phyloP scores from a whole-genome alignment of 768 basidiomycete genomes.

The Naganishia onofrii region DNA sequence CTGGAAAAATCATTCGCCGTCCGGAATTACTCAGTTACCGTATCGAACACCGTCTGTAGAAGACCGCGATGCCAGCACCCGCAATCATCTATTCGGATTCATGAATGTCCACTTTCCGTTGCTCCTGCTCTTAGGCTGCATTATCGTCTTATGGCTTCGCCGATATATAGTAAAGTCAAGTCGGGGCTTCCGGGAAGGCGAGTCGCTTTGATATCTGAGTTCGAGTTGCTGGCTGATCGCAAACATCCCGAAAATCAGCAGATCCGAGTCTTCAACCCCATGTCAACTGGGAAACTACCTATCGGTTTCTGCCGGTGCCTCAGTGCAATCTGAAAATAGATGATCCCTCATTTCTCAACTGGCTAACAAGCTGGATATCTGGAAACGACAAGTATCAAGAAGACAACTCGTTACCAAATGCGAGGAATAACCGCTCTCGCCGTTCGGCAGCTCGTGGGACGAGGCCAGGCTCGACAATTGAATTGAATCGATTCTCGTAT shows the following conservation, averaged over 20 bases:
- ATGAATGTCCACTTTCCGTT: neutral
- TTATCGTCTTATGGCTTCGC: neutral
- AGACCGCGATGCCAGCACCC: constrained; percentile 3
- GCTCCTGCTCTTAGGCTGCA: neutral
- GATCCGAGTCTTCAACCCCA: neutral
- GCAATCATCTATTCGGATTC: neutral
- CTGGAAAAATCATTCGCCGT: neutral
- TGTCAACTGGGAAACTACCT: neutral
- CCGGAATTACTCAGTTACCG: neutral
- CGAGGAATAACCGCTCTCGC: neutral
- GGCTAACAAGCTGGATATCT: neutral
- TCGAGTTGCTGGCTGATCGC: neutral
- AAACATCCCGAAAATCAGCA: neutral
- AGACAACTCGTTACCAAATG: neutral
- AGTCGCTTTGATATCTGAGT: neutral
- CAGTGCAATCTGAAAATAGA: constrained; percentile 1
- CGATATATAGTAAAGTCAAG: neutral
- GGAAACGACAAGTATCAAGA: neutral
- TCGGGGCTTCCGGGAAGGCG: neutral
- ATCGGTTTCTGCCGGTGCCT: neutral
- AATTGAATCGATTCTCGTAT: neutral
- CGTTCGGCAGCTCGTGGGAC: neutral
- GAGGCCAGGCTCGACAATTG: neutral
- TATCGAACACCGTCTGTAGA: neutral
- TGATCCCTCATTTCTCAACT: neutral